These are phyloP conservation scores for Rusavskia elegans DNA, from an alignment of 495 filamentous ascomycete species.

Conservation along the genomic window DNA sequence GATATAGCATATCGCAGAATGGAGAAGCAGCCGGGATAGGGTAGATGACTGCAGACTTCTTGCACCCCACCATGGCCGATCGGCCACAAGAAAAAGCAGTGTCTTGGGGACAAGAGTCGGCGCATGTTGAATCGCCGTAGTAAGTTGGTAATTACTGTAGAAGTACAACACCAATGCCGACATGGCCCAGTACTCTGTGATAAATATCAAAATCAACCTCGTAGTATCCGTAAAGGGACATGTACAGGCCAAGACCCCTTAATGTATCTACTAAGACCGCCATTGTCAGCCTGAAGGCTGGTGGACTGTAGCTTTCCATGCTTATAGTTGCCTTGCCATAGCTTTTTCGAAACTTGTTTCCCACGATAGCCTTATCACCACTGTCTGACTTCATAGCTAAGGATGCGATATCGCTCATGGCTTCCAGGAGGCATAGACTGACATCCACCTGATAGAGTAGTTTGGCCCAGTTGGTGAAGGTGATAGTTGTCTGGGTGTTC, in stretches of 20 bases:
- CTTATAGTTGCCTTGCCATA: not conserved
- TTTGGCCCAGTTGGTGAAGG: not conserved
- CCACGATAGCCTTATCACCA: not conserved
- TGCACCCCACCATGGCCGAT: no score
- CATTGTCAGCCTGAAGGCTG: not conserved
- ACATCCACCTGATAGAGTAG: not conserved
- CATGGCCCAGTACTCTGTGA: not conserved
- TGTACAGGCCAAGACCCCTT: not conserved
- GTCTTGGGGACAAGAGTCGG: no score
- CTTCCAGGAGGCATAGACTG: not conserved
- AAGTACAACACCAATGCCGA: not conserved
- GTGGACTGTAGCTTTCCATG: not conserved
- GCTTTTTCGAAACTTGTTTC: not conserved
- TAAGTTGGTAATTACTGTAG: no score
- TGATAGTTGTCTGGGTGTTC: not conserved
- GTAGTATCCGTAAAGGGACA: not conserved
- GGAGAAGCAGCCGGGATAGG: no score
- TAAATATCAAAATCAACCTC: not conserved
- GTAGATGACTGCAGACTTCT: no score
- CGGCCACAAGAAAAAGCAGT: no score
- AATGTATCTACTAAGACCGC: not conserved
- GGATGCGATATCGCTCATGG: not conserved
- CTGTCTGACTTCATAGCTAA: not conserved
- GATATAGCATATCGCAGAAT: no score
- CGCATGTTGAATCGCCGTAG: no score